Percentiles rank a stretch among this genome's conserved stretches.
phyloP scores from a whole-genome alignment of 192 early-diverging fungal genomes.

The Rhizoclosmatium sp. region DNA sequence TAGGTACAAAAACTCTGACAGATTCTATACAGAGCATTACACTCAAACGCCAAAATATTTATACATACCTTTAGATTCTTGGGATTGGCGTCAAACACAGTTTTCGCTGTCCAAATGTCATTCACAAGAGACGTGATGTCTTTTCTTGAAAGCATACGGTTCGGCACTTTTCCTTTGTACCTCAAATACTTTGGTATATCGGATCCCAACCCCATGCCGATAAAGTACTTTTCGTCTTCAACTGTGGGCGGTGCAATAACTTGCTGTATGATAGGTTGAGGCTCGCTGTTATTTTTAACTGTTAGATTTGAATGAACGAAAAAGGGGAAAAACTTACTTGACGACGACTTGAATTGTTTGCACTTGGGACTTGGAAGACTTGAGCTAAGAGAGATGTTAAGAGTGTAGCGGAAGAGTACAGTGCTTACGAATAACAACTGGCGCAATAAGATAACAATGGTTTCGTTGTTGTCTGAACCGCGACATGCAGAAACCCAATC shows the following conservation, averaged over 20 bases:
- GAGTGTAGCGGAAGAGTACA: not conserved
- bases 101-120: constrained; percentile 67
- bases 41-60: not conserved
- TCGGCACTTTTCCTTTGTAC: constrained; percentile 59
- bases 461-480: constrained; percentile 57
- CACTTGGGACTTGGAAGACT: not conserved
- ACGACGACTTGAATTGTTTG: not conserved
- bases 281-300: not conserved
- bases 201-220: constrained; percentile 46
- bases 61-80: constrained; percentile 17
- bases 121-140: constrained; percentile 50
- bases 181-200: constrained; percentile 57
- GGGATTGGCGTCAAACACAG: constrained; percentile 48
- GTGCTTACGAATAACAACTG: constrained; percentile 45
- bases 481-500: constrained; percentile 55
- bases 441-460: constrained; percentile 54
- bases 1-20: constrained; percentile 61
- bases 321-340: not conserved
- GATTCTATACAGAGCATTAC: constrained; percentile 34
- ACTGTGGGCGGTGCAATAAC: not conserved
- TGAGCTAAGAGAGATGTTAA: not conserved
- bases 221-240: constrained; percentile 15
- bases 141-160: constrained; percentile 51
- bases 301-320: too few relatives aligned
- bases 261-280: not conserved